Conservation (phyloP, 768 basidiomycete species). For the Mycena leptocephala region DNA sequence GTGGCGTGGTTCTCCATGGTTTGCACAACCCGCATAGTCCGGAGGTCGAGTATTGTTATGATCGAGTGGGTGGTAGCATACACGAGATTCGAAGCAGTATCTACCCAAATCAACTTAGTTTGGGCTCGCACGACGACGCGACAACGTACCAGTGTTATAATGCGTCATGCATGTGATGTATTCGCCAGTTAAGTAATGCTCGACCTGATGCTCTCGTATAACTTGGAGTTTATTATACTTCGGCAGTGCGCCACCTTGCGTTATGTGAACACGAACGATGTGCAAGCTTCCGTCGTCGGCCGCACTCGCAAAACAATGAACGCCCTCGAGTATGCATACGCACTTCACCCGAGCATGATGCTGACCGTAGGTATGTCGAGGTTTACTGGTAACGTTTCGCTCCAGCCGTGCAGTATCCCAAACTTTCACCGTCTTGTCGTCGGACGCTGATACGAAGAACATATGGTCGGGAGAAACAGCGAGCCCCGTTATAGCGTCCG, state of each 20-base stretch:
- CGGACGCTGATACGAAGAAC: constrained; percentile 95
- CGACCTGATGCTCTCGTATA: constrained; percentile 86
- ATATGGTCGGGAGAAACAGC: constrained; percentile 94
- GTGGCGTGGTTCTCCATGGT: constrained; percentile 87
- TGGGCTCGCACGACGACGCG: neutral
- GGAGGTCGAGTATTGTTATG: constrained; percentile 84
- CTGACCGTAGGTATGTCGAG: constrained; percentile 78
- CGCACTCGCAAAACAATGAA: constrained; percentile 92
- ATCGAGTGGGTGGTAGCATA: constrained; percentile 88
- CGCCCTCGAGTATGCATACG: constrained; percentile 88
- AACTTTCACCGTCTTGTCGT: constrained; percentile 94
- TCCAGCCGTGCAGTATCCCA: constrained; percentile 97
- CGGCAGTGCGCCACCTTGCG: constrained; percentile 77
- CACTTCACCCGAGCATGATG: constrained; percentile 78
- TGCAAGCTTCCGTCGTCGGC: constrained; percentile 89
- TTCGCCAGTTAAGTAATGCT: constrained; percentile 71
- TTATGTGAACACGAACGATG: constrained; percentile 87
- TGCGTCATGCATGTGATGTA: constrained; percentile 90
- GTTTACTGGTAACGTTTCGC: constrained; percentile 93
- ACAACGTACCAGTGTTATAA: constrained; percentile 78
- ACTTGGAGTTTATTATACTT: constrained; percentile 88
- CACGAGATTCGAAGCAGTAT: constrained; percentile 85
- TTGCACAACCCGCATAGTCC: constrained; percentile 85
- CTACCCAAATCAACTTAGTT: constrained; percentile 45
- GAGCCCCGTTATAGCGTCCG: constrained; percentile 83